These are phyloP conservation scores for Cryphonectria carpinicola DNA, from an alignment of 2,329 filamentous ascomycete species.

Conservation along the genomic window DNA sequence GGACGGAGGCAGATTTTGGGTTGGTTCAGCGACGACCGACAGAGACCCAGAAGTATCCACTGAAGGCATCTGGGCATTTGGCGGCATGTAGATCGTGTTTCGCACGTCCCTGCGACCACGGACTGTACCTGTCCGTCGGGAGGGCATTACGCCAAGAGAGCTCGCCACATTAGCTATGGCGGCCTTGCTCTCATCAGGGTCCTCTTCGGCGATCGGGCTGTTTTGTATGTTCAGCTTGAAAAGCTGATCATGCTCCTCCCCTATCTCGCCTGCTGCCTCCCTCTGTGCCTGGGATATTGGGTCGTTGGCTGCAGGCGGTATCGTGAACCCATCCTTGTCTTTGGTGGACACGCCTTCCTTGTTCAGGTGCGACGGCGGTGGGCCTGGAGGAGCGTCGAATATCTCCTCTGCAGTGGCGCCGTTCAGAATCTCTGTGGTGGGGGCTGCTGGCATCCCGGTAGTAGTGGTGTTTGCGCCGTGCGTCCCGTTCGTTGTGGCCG, in stretches of 20 bases:
- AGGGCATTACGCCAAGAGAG: conserved; percentile 69
- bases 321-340: conserved; percentile 76
- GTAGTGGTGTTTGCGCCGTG: conserved; percentile 33
- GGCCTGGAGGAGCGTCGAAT: conserved; percentile 56
- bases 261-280: conserved; percentile 58
- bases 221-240: conserved; percentile 83
- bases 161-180: conserved; percentile 77
- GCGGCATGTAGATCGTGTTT: conserved; percentile 83
- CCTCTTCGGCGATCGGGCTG: conserved; percentile 76
- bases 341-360: conserved; percentile 50
- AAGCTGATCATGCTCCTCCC: conserved; percentile 64
- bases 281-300: conserved; percentile 74
- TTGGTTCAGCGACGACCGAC: conserved; percentile 31
- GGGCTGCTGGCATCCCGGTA: conserved; percentile 1
- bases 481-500: conserved; percentile 22
- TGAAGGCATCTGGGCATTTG: conserved; percentile 26
- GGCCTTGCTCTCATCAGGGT: conserved; percentile 73
- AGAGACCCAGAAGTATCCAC: conserved; percentile 14
- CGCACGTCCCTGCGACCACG: conserved; percentile 88
- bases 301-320: conserved; percentile 67
- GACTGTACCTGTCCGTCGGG: conserved; percentile 74
- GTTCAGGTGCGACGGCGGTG: conserved; percentile 51
- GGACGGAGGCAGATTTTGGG: conserved; percentile 37
- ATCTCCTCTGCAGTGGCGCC: conserved; percentile 52
- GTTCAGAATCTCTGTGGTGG: conserved; percentile 48